Evolutionary conservation across 768 basidiomycete genomes (phyloP), one percentile per base, ranked within the genome.

Genomic region (Pleurotus giganteus): DNA sequence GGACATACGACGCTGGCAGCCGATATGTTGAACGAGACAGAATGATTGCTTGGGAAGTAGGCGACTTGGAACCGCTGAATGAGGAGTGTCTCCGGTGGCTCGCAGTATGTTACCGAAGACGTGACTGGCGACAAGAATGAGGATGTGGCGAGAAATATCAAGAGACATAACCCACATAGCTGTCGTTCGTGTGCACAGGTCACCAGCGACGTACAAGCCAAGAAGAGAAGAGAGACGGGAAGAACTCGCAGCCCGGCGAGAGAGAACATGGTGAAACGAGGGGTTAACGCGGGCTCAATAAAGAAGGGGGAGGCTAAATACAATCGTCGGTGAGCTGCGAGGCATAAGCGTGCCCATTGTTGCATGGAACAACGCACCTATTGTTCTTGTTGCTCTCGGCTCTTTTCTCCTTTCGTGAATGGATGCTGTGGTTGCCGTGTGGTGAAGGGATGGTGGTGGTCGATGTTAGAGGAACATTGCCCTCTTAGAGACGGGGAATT

Each of bases 61-160:
- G 79, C 75, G 49, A 92, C 68, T 63, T 91, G 85, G 63, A 92
- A 88, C 61, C 85, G 83, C 70, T 90, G 80, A 41, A 93, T 77
- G 63, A 93, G 86, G 57, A 94, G 79, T 28, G 83, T 81, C 67
- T 89, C 84, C 47, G 91, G 91, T 34, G 88, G 85, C 49, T 85
- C 74, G 71, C 91, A 94, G 68, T 94, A 94, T 27, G 91, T 88
- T 64, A 94, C 89, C 55, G 91, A 92, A 17, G 89, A 91, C 26
- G 91, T 91, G 69, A 89, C 90, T 92, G 65, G 26, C 54, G 34
- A 66, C 23, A 55, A n/a, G n/a, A n/a, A 28, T 44, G 53, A 54
- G 52, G 46, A 55, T 58, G 53, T 57, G 53, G 7, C 51, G 53
- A 57, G 53, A 6, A 11, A 31, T 15, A 19, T 36, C 21, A 51